These are phyloP conservation scores for Thermothielavioides terrestris DNA, from an alignment of 495 filamentous ascomycete genomes.

Conservation along the genomic window DNA sequence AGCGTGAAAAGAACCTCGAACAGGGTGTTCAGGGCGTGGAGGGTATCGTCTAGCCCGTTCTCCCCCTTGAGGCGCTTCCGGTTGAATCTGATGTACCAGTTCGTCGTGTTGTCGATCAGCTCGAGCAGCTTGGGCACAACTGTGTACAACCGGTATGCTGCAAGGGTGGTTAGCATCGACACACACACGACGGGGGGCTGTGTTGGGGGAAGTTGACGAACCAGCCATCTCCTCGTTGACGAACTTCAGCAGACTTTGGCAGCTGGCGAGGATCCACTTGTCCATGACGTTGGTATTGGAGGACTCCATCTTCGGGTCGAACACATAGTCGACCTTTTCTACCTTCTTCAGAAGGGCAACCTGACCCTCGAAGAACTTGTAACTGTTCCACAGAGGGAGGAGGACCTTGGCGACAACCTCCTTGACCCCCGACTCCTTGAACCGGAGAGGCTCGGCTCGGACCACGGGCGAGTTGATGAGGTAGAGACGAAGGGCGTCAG, in stretches of 20 bases:
- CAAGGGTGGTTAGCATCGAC: conserved; percentile 7
- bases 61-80: conserved; percentile 92
- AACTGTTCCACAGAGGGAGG: conserved; percentile 93
- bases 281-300: conserved; percentile 93
- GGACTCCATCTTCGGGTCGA: conserved; percentile 64
- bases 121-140: conserved; percentile 83
- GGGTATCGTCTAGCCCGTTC: conserved; percentile 69
- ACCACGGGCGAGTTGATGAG: conserved; percentile 97
- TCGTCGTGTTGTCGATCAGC: conserved; percentile 91
- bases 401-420: conserved; percentile 93
- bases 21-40: conserved; percentile 89
- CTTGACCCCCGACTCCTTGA: conserved; percentile 90
- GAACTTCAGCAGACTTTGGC: conserved; percentile 85
- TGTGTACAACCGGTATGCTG: conserved; percentile 79
- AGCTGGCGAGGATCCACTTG: conserved; percentile 87
- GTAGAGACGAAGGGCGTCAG: conserved; percentile 89
- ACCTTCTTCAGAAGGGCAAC: conserved; percentile 88
- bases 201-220: conserved; percentile 21
- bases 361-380: conserved; percentile 97
- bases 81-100: conserved; percentile 99
- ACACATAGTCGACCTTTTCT: conserved; percentile 66
- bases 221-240: conserved; percentile 92
- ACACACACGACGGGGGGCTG: not conserved
- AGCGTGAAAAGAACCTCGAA: conserved; percentile 93
- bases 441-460: conserved; percentile 79